A percentile compares a stretch with the other conserved stretches of the same genome.
phyloP scores from a whole-genome alignment of 1,139 yeast species.

The Candida sojae region DNA sequence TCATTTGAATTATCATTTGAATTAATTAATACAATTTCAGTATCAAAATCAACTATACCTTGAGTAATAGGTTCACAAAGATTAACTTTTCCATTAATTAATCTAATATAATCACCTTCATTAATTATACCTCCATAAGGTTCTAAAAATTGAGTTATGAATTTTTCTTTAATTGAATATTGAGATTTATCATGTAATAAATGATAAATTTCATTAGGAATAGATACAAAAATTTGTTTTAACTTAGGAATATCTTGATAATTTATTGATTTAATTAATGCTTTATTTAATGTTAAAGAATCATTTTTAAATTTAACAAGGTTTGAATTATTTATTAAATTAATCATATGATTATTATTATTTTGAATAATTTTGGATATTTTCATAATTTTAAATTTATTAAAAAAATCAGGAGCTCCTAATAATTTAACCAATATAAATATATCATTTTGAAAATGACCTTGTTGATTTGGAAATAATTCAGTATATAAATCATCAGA shows the following conservation, averaged over 20 bases:
- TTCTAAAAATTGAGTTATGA: slow-evolving; percentile 25
- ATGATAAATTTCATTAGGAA: slow-evolving; percentile 47
- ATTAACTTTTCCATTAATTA: slow-evolving; percentile 52
- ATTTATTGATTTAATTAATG: slow-evolving; percentile 32
- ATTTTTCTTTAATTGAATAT: slow-evolving; percentile 28
- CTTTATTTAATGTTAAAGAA: slow-evolving; percentile 36
- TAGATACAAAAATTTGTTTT: slow-evolving; percentile 36
- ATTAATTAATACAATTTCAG: slow-evolving; percentile 57
- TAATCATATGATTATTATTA: slow-evolving; percentile 24
- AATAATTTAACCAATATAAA: slow-evolving; percentile 38
- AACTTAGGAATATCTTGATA: slow-evolving; percentile 29
- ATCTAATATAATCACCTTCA: slow-evolving; percentile 35
- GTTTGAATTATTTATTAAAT: slow-evolving; percentile 39
- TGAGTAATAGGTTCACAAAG: slow-evolving; percentile 76
- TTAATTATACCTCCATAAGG: slow-evolving; percentile 35
- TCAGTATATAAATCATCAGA: slow-evolving; percentile 36
- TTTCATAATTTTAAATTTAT: slow-evolving; percentile 35
- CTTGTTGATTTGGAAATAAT: slow-evolving; percentile 29
- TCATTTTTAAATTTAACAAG: slow-evolving; percentile 30
- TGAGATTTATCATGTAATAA: slow-evolving; percentile 31
- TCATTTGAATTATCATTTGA: slow-evolving; percentile 18
- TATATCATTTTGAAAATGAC: slow-evolving; percentile 15
- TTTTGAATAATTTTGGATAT: slow-evolving; percentile 30
- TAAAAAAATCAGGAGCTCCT: slow-evolving; percentile 48
- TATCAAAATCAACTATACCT: slow-evolving; percentile 48